A percentile compares a stretch with the other conserved stretches of the same genome.
phyloP scores from a whole-genome alignment of 768 basidiomycete genomes.

The Tricholoma saponaceum region DNA sequence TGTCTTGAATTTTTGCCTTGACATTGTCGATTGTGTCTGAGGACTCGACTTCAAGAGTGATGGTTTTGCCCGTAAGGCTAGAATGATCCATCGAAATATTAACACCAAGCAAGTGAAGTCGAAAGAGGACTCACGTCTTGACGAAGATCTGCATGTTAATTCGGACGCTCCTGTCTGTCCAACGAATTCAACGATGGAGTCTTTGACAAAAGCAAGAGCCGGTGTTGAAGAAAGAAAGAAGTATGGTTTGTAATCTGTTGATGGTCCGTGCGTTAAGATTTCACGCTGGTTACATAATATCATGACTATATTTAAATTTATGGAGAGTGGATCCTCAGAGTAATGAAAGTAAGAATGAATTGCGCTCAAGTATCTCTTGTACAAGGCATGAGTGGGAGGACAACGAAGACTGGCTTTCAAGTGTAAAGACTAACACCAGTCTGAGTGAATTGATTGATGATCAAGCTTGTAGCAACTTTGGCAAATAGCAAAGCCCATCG shows the following conservation, averaged over 20 bases:
- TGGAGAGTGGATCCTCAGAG: too few species aligned
- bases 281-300: not conserved
- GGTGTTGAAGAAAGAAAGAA: constrained; percentile 19
- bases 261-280: constrained; percentile 43
- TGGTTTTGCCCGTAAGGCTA: constrained; percentile 98
- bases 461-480: too few species aligned
- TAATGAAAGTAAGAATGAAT: too few species aligned
- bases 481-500: too few species aligned
- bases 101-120: not conserved
- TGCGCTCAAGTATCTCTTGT: too few species aligned
- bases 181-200: constrained; percentile 89
- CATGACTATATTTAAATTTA: too few species aligned
- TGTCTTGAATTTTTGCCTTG: constrained; percentile 96
- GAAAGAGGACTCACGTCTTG: constrained; percentile 66
- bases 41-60: constrained; percentile 97
- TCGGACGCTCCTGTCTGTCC: constrained; percentile 82
- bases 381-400: too few species aligned
- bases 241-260: constrained; percentile 36
- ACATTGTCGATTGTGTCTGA: constrained; percentile 98
- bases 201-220: constrained; percentile 82
- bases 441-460: too few species aligned
- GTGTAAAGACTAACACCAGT: too few species aligned
- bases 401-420: too few species aligned
- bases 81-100: not conserved
- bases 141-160: constrained; percentile 95